Evolutionary conservation across 2,329 filamentous ascomycete species (phyloP), one percentile per base, ranked within the genome.

Genomic region (Aspergillus sp.): DNA sequence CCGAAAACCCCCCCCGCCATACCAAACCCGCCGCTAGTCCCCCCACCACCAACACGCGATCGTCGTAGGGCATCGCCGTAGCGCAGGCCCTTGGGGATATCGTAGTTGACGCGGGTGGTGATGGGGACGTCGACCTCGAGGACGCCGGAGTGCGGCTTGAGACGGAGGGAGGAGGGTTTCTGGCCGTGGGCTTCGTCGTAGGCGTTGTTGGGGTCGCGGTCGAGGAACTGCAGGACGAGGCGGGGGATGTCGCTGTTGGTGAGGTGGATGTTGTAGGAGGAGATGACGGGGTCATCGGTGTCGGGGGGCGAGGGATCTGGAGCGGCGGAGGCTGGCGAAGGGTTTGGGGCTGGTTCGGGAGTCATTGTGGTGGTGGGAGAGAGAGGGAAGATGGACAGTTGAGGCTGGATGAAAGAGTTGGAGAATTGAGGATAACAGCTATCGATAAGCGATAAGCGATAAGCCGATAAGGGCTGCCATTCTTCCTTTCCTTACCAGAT

Each of bases 91-190:
- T 89, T 86, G 44, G 75, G 73, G 44, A 80, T 74, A 63, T 96
- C 86, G 67, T 94, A 96, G 52, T 84, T 80, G 35, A 65, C 57
- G 29, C 69, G 67, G 41, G 78, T 78, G 65, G 79, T 77, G 47
- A 95, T 69, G 4, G 86, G 85, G n/a, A 95, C 73, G 57, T 98
- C 91, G 32, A 96, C 70, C 63, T 98, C 91, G 35, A 95, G 69
- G 64, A 95, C 83, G 35, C 88, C 88, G 0, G 83, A 75, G 35
- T 72, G 66, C 10, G 80, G 74, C 66, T 96, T 98, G 56, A 94
- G 67, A 45, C 89, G 85, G 49, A 96, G 68, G 48, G 82, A 77
- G 11, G 75, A 67, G 8, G 89, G 82, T 34, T 71, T 68, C 17
- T 72, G 68, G 11, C 65, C 62, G 32, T 65, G 61, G 8, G 61